Percentiles rank a stretch among this genome's conserved stretches.
These are phyloP conservation scores for Aureobasidium sp. DNA, from an alignment of 2,329 filamentous ascomycete species.

Conservation along the genomic window DNA sequence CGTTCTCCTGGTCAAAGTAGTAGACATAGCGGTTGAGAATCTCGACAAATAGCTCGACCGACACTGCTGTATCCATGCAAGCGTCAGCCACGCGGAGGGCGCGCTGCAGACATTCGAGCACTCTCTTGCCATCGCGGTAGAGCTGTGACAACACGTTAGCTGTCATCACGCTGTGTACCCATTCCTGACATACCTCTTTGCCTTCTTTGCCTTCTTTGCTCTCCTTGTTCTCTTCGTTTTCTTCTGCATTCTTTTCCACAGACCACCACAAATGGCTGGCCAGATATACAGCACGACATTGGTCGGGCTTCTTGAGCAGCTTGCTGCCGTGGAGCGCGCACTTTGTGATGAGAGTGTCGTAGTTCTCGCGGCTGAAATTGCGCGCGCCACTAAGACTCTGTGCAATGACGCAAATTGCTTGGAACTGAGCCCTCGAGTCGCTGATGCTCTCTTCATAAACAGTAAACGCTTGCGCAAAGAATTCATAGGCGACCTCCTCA, in stretches of 20 bases:
- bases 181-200: constrained; percentile 9
- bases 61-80: constrained; percentile 97
- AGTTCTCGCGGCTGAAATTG: constrained; percentile 93
- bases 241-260: constrained; percentile 74
- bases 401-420: constrained; percentile 91
- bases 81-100: constrained; percentile 93
- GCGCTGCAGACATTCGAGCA: constrained; percentile 90
- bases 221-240: constrained; percentile 35
- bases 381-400: constrained; percentile 80
- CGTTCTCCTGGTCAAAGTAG: constrained; percentile 98
- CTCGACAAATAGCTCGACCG: constrained; percentile 95
- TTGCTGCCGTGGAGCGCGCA: constrained; percentile 95
- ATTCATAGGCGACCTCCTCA: constrained; percentile 95
- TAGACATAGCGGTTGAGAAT: constrained; percentile 98
- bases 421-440: constrained; percentile 93
- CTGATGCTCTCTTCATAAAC: constrained; percentile 96
- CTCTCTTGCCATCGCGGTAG: constrained; percentile 94
- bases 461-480: constrained; percentile 95
- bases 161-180: not conserved
- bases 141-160: constrained; percentile 45
- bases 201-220: constrained; percentile 16
- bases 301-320: constrained; percentile 92
- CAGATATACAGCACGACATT: constrained; percentile 92
- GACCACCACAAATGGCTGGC: constrained; percentile 98
- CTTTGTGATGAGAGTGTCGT: constrained; percentile 97